phyloP scores from a whole-genome alignment of 768 basidiomycete genomes.

The Amanita brunnescens region DNA sequence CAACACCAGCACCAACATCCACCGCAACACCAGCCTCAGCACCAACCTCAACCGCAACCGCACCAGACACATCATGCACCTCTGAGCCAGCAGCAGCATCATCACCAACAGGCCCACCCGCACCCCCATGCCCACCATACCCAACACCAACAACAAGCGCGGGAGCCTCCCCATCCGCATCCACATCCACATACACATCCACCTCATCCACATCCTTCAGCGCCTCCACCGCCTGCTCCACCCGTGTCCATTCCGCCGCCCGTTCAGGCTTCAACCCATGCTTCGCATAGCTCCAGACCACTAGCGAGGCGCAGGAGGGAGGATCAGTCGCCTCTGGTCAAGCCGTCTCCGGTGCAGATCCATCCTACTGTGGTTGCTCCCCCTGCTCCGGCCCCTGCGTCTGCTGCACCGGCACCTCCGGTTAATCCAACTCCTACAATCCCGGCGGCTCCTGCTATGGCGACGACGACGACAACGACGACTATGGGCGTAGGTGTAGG shows the following conservation, averaged over 20 bases:
- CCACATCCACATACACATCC: constrained; percentile 17
- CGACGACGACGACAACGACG: neutral
- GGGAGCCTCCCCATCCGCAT: constrained; percentile 11
- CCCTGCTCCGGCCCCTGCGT: neutral
- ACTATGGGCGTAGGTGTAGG: constrained; percentile 1
- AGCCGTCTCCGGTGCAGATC: neutral
- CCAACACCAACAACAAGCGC: constrained; percentile 14
- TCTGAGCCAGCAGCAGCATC: constrained; percentile 8
- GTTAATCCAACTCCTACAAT: neutral
- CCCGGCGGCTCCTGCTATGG: neutral
- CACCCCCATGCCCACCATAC: constrained; percentile 17
- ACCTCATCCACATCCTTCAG: constrained; percentile 19
- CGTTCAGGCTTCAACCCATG: neutral
- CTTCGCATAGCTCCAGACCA: neutral
- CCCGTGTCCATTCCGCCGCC: constrained; percentile 11
- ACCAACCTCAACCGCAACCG: constrained; percentile 2
- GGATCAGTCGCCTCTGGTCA: neutral
- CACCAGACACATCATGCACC: constrained; percentile 1
- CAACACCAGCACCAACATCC: neutral
- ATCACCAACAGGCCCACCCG: constrained; percentile 17
- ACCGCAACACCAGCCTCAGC: constrained; percentile 6
- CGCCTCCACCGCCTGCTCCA: constrained; percentile 7
- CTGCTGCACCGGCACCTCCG: neutral
- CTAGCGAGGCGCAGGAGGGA: neutral
- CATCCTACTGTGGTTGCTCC: neutral